phyloP scores from a whole-genome alignment of 495 filamentous ascomycete species.

The Chaetomium cochliodes region DNA sequence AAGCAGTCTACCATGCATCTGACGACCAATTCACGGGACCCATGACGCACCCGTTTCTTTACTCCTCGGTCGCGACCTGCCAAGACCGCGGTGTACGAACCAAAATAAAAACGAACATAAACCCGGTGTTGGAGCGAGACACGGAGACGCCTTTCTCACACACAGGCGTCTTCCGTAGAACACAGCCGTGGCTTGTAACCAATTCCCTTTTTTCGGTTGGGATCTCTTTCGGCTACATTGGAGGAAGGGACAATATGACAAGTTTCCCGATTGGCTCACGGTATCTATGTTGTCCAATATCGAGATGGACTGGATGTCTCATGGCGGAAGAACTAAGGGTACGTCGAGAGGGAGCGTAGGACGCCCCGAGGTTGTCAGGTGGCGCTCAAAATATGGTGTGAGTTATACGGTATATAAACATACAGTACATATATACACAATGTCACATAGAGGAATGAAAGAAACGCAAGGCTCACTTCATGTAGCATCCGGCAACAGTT shows the following conservation, averaged over 20 bases:
- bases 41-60: too few relatives aligned
- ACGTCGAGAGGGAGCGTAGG: too few relatives aligned
- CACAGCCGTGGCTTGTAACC: slow-evolving; percentile 15
- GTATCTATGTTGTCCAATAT: not conserved
- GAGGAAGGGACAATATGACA: slow-evolving; percentile 18
- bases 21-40: not conserved
- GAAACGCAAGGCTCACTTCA: too few relatives aligned
- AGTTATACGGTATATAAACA: too few relatives aligned
- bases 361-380: too few relatives aligned
- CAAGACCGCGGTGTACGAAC: not conserved
- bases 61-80: too few relatives aligned
- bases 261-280: slow-evolving; percentile 10
- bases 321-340: not conserved
- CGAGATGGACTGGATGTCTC: not conserved
- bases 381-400: too few relatives aligned
- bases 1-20: not conserved
- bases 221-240: not conserved
- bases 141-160: not conserved
- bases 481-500: too few relatives aligned
- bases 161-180: not conserved
- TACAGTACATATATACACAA: too few relatives aligned
- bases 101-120: slow-evolving; percentile 1
- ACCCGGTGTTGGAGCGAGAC: slow-evolving; percentile 6
- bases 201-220: slow-evolving; percentile 12
- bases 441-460: too few relatives aligned